These are phyloP conservation scores for Truncatella angustata DNA, from an alignment of 2,329 filamentous ascomycete genomes.

Conservation along the genomic window DNA sequence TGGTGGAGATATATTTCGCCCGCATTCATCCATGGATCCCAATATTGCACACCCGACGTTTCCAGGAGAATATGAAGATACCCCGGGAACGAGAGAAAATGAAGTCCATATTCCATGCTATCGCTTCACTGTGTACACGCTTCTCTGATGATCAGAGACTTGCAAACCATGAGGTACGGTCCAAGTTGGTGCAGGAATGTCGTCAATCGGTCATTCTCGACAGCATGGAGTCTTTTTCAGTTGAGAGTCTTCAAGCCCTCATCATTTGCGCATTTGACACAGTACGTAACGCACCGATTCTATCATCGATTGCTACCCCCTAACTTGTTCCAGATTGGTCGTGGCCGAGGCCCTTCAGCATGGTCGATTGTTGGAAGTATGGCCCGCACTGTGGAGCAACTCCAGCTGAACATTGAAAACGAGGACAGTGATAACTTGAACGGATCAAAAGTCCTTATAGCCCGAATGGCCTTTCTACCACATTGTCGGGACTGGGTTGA, in stretches of 20 bases:
- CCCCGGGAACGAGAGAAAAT: conserved; percentile 21
- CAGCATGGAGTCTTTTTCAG: conserved; percentile 30
- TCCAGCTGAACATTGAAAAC: conserved; percentile 33
- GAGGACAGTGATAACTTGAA: conserved; percentile 21
- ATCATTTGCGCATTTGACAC: conserved; percentile 36
- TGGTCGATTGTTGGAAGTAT: conserved; percentile 36
- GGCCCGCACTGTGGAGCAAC: conserved; percentile 34
- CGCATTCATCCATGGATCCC: conserved; percentile 40
- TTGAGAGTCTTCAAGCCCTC: conserved; percentile 35
- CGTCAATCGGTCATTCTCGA: conserved; percentile 31
- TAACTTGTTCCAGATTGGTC: conserved; percentile 27
- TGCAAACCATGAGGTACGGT: conserved; percentile 18
- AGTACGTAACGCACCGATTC: conserved; percentile 18
- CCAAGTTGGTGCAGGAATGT: conserved; percentile 17
- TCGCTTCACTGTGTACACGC: conserved; percentile 25
- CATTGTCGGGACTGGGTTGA: conserved; percentile 32
- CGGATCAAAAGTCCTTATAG: conserved; percentile 26
- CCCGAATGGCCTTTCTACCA: conserved; percentile 26
- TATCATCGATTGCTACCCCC: neutral
- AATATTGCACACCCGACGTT: conserved; percentile 31
- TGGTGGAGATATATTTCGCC: conserved; percentile 35
- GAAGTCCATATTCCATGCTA: conserved; percentile 32
- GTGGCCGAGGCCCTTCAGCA: conserved; percentile 26
- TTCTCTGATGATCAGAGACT: conserved; percentile 28
- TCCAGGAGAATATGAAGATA: conserved; percentile 24